Conservation (phyloP, 495 filamentous ascomycete species). For the Achaetomiella virescens region DNA sequence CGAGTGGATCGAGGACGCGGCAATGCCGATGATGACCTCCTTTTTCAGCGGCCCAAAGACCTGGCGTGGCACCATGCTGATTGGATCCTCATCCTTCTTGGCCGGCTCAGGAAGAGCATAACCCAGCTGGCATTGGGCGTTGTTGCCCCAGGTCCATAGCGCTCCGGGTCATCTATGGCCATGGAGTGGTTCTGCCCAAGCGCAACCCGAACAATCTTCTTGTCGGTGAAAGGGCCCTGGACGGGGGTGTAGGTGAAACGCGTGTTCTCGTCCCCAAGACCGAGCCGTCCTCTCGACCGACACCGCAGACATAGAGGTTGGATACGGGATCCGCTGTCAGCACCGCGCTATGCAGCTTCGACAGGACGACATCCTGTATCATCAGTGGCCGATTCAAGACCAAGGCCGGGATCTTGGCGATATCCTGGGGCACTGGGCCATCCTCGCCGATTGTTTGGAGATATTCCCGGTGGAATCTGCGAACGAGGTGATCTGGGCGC, state of each 20-base stretch:
- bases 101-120: constrained; percentile 55
- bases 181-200: constrained; percentile 89
- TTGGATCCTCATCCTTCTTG: constrained; percentile 68
- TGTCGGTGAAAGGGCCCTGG: constrained; percentile 62
- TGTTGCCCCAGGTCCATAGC: constrained; percentile 89
- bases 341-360: constrained; percentile 87
- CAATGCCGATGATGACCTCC: constrained; percentile 72
- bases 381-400: constrained; percentile 63
- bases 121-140: constrained; percentile 79
- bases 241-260: constrained; percentile 78
- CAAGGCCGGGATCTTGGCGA: constrained; percentile 56
- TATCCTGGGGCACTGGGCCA: constrained; percentile 26
- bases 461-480: constrained; percentile 59
- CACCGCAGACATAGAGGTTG: constrained; percentile 89
- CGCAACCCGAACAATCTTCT: constrained; percentile 63
- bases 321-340: constrained; percentile 84
- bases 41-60: constrained; percentile 87
- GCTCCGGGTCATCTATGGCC: constrained; percentile 74
- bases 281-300: constrained; percentile 87
- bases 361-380: constrained; percentile 72
- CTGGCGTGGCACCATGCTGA: constrained; percentile 75
- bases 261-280: constrained; percentile 83
- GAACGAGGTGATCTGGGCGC: constrained; percentile 73
- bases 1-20: constrained; percentile 88
- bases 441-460: constrained; percentile 34